Base-by-base conservation (phyloP, 1,139 yeast species). In the Suhomyces terraborum region DNA sequence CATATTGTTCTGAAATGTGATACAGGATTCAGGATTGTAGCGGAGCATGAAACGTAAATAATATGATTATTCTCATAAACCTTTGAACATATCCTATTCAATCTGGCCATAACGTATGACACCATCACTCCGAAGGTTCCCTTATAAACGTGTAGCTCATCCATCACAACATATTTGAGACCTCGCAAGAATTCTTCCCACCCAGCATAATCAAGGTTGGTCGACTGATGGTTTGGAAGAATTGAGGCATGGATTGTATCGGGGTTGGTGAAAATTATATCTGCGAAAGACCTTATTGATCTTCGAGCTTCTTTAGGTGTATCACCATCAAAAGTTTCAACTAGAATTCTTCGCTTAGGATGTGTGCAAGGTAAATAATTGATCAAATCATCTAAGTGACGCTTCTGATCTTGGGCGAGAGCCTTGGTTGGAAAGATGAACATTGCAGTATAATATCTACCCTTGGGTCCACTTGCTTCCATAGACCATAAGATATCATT, bases 401-500 rank as follows among this genome's bases (percentile, higher is more conserved):
- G 69, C 54, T 83, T 84, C 62, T 93, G 99, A 66, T 93, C 98
- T 58, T 93, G 98, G 0, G 98, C 98, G 35, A 93, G 69, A 0
- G 99, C 98, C 56, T 93, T 93, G 0, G 99, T 93, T 1, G 99
- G 98, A 55, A 93, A 93, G 7, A 93, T 82, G 53, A 87, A 88
- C 67, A 94, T 73, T 3, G 96, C 88, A 0, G 96, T 86, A 14
- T 69, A 52, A 0, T 49, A 32, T 14, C 74, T 46, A 9, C 48
- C 49, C 14, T 44, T 48, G 3, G 41, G 32, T 1, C 61, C 61
- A 20, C 48, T 45, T 14, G 12, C 18, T 7, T 55, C 50, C 6
- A 62, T 54, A 39, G 70, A 67, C 68, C 72, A 64, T 0, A 86
- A 64, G 6, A 77, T 73, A 4, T 78, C 76, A 41, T 79, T 77